Conservation (phyloP, 2,329 filamentous ascomycete genomes). For the Talaromyces albobiverticillius region DNA sequence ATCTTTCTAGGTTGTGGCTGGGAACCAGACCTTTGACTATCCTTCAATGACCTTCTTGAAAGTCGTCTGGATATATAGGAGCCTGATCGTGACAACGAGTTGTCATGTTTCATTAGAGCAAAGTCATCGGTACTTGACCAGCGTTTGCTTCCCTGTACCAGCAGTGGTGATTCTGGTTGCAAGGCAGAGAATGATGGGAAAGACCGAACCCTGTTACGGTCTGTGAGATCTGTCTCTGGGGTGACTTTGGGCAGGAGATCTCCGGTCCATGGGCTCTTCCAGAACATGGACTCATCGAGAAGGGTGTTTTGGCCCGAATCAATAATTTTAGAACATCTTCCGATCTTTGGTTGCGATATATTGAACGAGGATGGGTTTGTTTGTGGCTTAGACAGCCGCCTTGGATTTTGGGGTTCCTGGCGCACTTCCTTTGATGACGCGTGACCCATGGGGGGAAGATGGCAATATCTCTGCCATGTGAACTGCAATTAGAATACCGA, state of each 20-base stretch:
- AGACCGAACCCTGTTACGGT: constrained; percentile 20
- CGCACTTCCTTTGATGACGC: constrained; percentile 30
- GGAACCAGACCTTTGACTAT: not conserved
- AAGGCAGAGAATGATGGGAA: constrained; percentile 20
- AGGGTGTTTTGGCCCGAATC: not conserved
- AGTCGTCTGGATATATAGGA: constrained; percentile 13
- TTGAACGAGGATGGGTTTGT: constrained; percentile 22
- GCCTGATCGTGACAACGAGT: constrained; percentile 9
- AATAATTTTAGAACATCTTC: not conserved
- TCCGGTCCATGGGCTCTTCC: constrained; percentile 36
- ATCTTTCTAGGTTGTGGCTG: constrained; percentile 5
- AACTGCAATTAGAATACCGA: not conserved
- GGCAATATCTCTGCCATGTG: not conserved
- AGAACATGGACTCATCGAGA: constrained; percentile 19
- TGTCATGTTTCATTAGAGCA: constrained; percentile 7
- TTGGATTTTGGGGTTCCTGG: constrained; percentile 31
- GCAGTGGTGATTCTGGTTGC: constrained; percentile 6
- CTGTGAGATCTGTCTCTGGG: constrained; percentile 13
- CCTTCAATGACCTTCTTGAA: constrained; percentile 7
- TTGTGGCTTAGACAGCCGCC: constrained; percentile 37
- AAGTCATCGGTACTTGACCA: constrained; percentile 13
- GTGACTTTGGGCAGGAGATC: constrained; percentile 21
- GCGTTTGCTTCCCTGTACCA: constrained; percentile 10
- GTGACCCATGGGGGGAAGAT: constrained; percentile 32
- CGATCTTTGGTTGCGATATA: constrained; percentile 2